Evolutionary conservation across 768 basidiomycete genomes (phyloP).

Genomic region (Calocybe gangraenosa): DNA sequence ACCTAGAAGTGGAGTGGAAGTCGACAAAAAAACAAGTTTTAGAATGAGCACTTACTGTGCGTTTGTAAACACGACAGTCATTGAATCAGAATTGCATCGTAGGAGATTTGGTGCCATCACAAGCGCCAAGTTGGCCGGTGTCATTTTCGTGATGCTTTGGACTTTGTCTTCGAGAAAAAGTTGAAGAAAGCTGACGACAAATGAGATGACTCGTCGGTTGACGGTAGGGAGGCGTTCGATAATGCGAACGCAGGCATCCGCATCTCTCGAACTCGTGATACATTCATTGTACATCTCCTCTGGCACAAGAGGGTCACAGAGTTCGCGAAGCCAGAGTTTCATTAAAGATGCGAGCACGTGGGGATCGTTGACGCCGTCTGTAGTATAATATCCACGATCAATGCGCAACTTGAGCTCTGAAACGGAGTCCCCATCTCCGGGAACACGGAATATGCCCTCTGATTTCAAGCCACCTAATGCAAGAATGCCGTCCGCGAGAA

Average conservation of each 20-base stretch:
- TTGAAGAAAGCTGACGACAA: slow-evolving; percentile 89
- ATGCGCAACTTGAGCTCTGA: slow-evolving; percentile 87
- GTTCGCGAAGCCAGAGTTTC: slow-evolving; percentile 92
- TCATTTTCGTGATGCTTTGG: slow-evolving; percentile 81
- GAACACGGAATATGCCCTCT: slow-evolving; percentile 92
- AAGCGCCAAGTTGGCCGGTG: slow-evolving; percentile 78
- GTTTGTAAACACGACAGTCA: slow-evolving; percentile 88
- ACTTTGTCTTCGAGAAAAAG: slow-evolving; percentile 79
- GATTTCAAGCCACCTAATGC: slow-evolving; percentile 79
- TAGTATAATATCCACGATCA: slow-evolving; percentile 85
- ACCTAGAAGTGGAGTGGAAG: slow-evolving; percentile 38
- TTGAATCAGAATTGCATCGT: slow-evolving; percentile 82
- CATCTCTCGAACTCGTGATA: slow-evolving; percentile 62
- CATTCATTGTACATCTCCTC: slow-evolving; percentile 91
- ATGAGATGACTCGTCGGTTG: slow-evolving; percentile 82
- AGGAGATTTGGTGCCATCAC: slow-evolving; percentile 92
- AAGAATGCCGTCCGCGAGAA: slow-evolving; percentile 89
- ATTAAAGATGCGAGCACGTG: slow-evolving; percentile 86
- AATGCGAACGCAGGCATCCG: slow-evolving; percentile 68
- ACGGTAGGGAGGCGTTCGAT: slow-evolving; percentile 77
- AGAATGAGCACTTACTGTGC: slow-evolving; percentile 61
- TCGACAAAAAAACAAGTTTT: slow-evolving; percentile 3
- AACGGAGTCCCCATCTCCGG: slow-evolving; percentile 86
- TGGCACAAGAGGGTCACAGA: slow-evolving; percentile 89
- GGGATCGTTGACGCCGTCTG: slow-evolving; percentile 88